Evolutionary conservation across 1,139 yeast species (phyloP).

Genomic region (Suhomyces panamericanus): DNA sequence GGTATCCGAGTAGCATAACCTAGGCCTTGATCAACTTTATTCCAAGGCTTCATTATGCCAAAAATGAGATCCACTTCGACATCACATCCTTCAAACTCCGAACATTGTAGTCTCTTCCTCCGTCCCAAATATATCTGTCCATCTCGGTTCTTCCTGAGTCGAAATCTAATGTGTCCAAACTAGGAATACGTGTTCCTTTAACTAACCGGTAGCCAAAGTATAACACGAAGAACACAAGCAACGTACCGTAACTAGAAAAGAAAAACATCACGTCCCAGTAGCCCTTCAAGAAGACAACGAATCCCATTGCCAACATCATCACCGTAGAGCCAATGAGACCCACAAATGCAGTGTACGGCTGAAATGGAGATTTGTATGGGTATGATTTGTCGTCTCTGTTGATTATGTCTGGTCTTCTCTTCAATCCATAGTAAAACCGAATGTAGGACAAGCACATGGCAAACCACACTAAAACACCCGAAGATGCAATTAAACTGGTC

Average conservation of each 20-base stretch:
- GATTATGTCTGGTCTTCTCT: constrained; percentile 64
- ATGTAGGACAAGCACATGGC: constrained; percentile 76
- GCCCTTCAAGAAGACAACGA: constrained; percentile 59
- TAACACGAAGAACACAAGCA: constrained; percentile 53
- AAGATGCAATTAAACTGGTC: constrained; percentile 63
- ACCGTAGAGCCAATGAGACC: constrained; percentile 60
- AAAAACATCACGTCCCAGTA: constrained; percentile 67
- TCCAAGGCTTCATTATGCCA: too few relatives aligned
- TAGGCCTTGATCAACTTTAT: too few relatives aligned
- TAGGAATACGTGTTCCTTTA: constrained; percentile 56
- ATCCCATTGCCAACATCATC: constrained; percentile 67
- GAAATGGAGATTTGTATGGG: constrained; percentile 75
- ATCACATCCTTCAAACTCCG: constrained; percentile 38
- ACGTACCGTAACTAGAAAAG: constrained; percentile 67
- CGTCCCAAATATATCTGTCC: constrained; percentile 71
- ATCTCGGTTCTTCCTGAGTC: constrained; percentile 79
- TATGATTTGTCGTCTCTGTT: constrained; percentile 64
- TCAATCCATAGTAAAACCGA: constrained; percentile 68
- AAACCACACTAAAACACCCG: constrained; percentile 77
- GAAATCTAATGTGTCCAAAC: constrained; percentile 68
- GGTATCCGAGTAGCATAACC: too few relatives aligned
- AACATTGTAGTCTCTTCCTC: constrained; percentile 49
- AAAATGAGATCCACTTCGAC: constrained; percentile 35
- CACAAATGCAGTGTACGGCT: constrained; percentile 70
- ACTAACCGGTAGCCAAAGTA: constrained; percentile 57